phyloP scores from a whole-genome alignment of 2,329 filamentous ascomycete genomes.

The Microdochium trichocladiopsis region DNA sequence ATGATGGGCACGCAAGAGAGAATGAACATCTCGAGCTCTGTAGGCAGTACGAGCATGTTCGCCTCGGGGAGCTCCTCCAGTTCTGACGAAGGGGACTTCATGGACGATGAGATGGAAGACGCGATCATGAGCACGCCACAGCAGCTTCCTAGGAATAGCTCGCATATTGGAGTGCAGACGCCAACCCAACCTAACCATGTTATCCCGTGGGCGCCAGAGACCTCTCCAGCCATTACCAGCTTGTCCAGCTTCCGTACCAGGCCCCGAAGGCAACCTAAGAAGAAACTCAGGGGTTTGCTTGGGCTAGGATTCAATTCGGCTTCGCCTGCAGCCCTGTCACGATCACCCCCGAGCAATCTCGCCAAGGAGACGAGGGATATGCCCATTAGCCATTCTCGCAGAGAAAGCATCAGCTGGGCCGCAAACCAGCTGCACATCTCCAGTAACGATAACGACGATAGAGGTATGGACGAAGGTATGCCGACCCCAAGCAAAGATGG shows the following conservation, averaged over 20 bases:
- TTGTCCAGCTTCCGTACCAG: constrained; percentile 78
- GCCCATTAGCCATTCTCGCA: constrained; percentile 45
- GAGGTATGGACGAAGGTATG: constrained; percentile 36
- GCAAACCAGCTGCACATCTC: constrained; percentile 82
- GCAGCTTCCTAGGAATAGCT: constrained; percentile 57
- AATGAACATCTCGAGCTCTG: constrained; percentile 68
- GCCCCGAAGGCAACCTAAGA: constrained; percentile 60
- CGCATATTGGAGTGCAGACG: constrained; percentile 36
- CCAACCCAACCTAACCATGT: constrained; percentile 28
- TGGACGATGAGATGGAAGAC: constrained; percentile 74
- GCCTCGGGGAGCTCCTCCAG: constrained; percentile 73
- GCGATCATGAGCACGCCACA: constrained; percentile 71
- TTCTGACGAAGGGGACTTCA: constrained; percentile 61
- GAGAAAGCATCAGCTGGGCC: constrained; percentile 86
- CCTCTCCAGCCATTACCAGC: constrained; percentile 66
- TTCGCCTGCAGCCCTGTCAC: constrained; percentile 43
- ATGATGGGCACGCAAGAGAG: constrained; percentile 64
- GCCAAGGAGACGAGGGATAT: constrained; percentile 28
- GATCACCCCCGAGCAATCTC: constrained; percentile 59
- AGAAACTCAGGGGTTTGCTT: constrained; percentile 36
- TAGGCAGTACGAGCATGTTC: constrained; percentile 67
- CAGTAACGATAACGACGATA: constrained; percentile 74
- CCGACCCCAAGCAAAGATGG: constrained; percentile 41
- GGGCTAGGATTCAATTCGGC: constrained; percentile 43
- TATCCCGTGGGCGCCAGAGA: constrained; percentile 57